Evolutionary conservation across 495 filamentous ascomycete species (phyloP), one percentile per base, ranked within the genome.

Genomic region (Rostrohypoxylon terebratum): DNA sequence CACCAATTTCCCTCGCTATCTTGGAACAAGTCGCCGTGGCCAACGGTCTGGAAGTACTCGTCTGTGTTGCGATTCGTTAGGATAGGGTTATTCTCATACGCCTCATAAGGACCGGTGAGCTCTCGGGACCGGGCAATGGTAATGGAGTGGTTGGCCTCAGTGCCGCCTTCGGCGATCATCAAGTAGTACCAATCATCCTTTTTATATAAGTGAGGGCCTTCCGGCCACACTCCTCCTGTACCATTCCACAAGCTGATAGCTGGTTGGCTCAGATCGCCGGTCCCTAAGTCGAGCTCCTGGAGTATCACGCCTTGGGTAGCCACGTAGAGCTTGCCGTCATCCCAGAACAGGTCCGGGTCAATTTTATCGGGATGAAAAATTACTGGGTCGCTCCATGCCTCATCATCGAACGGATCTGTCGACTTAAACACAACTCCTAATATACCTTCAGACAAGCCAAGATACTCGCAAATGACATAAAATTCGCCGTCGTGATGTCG

Each of bases 151-250:
- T 80, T 77, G 33, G 80, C 75, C 21, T 77, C 83, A 0, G 89
- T 90, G 16, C 89, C 89, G 2, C 89, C 89, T 76, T 91, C 89
- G 0, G 89, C 89, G 6, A 88, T 88, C 61, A 93, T 82, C 34
- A 93, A 82, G 68, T 92, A 93, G 74, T 90, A 91, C 76, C 86
- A 91, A 0, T 82, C 86, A 58, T 88, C 88, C 21, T 88, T 87
- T 59, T 85, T 86, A 76, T 90, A 90, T 34, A 92, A 80, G 60
- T 90, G 89, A 3, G 89, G 89, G 8, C 88, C 89, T 76, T 91
- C 89, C 2, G 88, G 85, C 20, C 83, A 83, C 0, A 82, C 77
- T 0, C 84, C 85, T 16, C 82, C 79, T 11, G 82, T 85, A 2
- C 88, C 89, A 57, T 86, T 87, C 77, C 87, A 88, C 50, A 90